Base-by-base conservation (phyloP, 2,329 filamentous ascomycete genomes). In the Diplocarpon mali region DNA sequence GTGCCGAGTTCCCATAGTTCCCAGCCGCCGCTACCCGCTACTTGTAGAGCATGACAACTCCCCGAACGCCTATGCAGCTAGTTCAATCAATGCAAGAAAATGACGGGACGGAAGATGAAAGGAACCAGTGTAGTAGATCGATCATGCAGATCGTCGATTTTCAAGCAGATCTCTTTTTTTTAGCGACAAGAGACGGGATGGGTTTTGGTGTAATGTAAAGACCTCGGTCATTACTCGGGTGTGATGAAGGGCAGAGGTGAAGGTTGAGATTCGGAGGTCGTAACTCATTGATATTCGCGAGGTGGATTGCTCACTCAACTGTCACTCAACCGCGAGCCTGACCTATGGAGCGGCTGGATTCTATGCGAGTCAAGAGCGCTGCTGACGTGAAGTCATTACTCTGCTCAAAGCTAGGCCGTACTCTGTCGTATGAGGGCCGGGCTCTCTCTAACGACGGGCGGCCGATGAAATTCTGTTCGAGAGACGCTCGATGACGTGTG, bases 321-420 rank as follows among this genome's bases (percentile, higher is more conserved):
- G 45, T 46, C 47, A 52, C 57, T 46, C 54, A 55, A 43, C 53
- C 60, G 45, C 37, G 47, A 17, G 52, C 36, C 14, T 53, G 57
- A 5, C 50, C 54, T 46, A 57, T 48, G 8, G 57, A 58, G 36
- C 78, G 75, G 40, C 72, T 77, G 17, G 84, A 89, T 67, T 95
- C 92, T 53, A 95, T 78, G 51, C 88, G 76, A 38, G 81, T 82
- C 53, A 98, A 68, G 61, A 90, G 80, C 31, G 87, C 87, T 12
- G 89, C 89, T 24, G 85, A 89, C 0, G 90, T 95, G 60, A 95
- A 95, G 58, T 96, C 92, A 57, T 80, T 84, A 63, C 82, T 92
- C 31, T 78, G 79, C 65, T 95, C 90, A 61, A 87, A 95, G 63
- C 85, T 90, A 10, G 83, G 75, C 55, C 88, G 75, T 14, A 86